These are phyloP conservation scores for Pleurotus sapidus DNA, from an alignment of 768 basidiomycete genomes.

Conservation along the genomic window DNA sequence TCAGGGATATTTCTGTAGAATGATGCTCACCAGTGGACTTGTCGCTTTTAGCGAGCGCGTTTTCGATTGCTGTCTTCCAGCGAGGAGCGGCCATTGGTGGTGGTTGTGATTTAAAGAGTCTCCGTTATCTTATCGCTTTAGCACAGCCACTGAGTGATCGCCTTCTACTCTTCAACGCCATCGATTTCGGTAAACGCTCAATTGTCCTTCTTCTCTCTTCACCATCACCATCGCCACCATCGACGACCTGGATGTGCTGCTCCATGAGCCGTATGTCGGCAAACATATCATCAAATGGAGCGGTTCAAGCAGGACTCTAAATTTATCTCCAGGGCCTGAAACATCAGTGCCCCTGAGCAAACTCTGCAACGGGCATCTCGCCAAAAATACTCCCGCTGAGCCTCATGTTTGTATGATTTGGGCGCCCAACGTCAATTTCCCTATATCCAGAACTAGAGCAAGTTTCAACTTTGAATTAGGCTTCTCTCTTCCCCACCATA, in stretches of 20 bases:
- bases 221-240: background rate
- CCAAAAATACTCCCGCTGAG: background rate
- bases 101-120: background rate
- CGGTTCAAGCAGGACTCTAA: background rate
- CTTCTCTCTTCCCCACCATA: background rate
- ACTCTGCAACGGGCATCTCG: background rate
- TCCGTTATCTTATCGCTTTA: too few species aligned
- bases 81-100: constrained; percentile 27
- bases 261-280: background rate
- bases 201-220: background rate
- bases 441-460: background rate
- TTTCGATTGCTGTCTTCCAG: constrained; percentile 46
- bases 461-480: background rate
- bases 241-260: background rate
- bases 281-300: too few species aligned
- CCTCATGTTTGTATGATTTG: background rate
- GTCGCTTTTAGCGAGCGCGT: constrained; percentile 35
- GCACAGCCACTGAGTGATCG: too few species aligned
- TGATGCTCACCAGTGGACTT: constrained; percentile 33
- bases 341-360: background rate
- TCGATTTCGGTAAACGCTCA: background rate
- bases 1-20: background rate
- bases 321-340: background rate
- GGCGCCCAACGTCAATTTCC: background rate
- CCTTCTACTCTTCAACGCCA: too few species aligned